These are phyloP conservation scores for Aegilops speltoides DNA, from an alignment of 176 grass and related monocot genomes.

Conservation along the genomic window DNA sequence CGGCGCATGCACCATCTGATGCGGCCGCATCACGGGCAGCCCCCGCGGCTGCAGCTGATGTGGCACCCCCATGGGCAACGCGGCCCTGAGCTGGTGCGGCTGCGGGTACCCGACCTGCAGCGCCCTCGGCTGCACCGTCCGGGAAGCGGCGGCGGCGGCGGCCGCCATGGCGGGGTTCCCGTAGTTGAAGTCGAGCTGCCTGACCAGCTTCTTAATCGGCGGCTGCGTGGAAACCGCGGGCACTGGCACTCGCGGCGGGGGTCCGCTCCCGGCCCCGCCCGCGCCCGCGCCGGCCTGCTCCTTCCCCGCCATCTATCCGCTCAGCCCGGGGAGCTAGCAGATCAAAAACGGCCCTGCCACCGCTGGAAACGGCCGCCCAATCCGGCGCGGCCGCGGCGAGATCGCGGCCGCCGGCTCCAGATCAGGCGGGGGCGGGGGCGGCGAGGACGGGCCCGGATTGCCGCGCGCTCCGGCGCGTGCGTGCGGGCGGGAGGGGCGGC, in stretches of 20 bases:
- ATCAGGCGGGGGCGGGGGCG: constrained; percentile 7
- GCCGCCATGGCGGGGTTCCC: constrained; percentile 69
- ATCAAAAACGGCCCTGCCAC: constrained; percentile 28
- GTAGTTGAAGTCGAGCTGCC: constrained; percentile 88
- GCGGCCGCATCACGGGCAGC: constrained; percentile 41
- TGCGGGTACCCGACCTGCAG: constrained; percentile 37
- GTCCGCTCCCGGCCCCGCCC: background rate
- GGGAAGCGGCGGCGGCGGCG: constrained; percentile 41
- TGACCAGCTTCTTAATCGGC: constrained; percentile 69
- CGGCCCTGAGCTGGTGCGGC: constrained; percentile 29
- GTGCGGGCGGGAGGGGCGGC: constrained; percentile 33
- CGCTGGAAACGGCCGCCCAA: constrained; percentile 37
- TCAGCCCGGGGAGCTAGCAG: constrained; percentile 26
- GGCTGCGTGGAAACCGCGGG: constrained; percentile 43
- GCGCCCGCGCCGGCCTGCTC: constrained; percentile 51
- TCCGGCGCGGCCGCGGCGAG: constrained; percentile 21
- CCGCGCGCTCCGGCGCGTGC: constrained; percentile 27
- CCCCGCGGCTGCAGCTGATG: constrained; percentile 43
- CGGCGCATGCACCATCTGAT: constrained; percentile 29
- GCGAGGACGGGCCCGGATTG: constrained; percentile 18
- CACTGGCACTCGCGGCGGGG: constrained; percentile 35
- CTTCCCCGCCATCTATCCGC: constrained; percentile 50
- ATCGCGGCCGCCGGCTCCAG: constrained; percentile 23
- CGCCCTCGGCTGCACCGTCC: constrained; percentile 53
- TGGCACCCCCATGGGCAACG: constrained; percentile 34